A percentile compares a stretch with the other conserved stretches of the same genome.
phyloP scores from a whole-genome alignment of 768 basidiomycete species.

The Kwoniella bestiolae region DNA sequence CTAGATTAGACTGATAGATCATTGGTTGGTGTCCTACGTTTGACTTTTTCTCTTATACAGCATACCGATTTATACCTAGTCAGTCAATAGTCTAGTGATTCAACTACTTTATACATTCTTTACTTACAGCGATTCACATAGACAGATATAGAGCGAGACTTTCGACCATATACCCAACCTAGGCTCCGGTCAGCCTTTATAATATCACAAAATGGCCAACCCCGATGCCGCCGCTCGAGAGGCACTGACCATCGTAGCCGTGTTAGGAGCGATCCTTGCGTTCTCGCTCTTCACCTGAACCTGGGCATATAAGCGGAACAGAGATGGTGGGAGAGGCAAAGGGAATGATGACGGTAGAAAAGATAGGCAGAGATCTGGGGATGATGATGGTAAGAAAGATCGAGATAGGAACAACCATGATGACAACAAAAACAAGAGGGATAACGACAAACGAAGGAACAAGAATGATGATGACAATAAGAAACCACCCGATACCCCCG shows the following conservation, averaged over 20 bases:
- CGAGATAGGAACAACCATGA: not conserved
- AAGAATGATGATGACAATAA: not conserved
- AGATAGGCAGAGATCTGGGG: no score
- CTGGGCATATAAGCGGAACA: not conserved
- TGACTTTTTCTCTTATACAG: not conserved
- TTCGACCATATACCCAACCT: not conserved
- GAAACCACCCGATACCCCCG: not conserved
- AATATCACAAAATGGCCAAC: conserved; percentile 7
- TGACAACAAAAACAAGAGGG: not conserved
- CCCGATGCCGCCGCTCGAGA: conserved; percentile 18
- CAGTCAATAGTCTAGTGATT: no score
- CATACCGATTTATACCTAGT: not conserved
- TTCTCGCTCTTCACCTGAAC: conserved; percentile 59
- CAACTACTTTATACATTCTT: not conserved
- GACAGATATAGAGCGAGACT: not conserved
- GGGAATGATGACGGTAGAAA: not conserved
- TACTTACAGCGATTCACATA: not conserved
- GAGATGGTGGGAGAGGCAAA: conserved; percentile 2
- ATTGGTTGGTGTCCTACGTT: no score
- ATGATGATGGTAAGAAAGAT: conserved; percentile 14
- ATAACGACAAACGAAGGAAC: conserved; percentile 6
- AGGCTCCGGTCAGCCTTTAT: conserved; percentile 9
- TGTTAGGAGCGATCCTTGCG: conserved; percentile 65
- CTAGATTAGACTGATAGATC: not conserved
- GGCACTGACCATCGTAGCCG: conserved; percentile 63